A percentile compares a stretch with the other conserved stretches of the same genome.
phyloP scores from a whole-genome alignment of 2,329 filamentous ascomycete genomes.

The Fusarium sp. region DNA sequence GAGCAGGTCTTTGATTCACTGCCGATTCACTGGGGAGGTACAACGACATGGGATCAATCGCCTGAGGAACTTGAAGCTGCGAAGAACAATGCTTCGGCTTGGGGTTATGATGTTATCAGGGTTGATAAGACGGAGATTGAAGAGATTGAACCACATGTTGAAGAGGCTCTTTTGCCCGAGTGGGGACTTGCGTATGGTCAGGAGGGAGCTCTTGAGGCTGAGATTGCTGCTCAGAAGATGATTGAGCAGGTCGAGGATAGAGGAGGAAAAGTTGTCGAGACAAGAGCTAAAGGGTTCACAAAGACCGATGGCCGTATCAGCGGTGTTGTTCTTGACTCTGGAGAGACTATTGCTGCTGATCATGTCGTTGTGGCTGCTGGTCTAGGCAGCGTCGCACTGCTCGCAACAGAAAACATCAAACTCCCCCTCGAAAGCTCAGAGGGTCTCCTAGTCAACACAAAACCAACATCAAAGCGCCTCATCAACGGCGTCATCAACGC shows the following conservation, averaged over 20 bases:
- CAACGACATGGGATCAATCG: conserved; percentile 28
- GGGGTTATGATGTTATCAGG: conserved; percentile 16
- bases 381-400: conserved; percentile 19
- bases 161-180: conserved; percentile 15
- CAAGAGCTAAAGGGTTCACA: background rate
- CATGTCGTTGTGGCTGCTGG: conserved; percentile 32
- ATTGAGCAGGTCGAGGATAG: conserved; percentile 5
- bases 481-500: conserved; percentile 23
- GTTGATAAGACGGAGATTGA: conserved; percentile 3
- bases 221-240: conserved; percentile 22
- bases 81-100: conserved; percentile 7
- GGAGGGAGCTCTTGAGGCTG: conserved; percentile 32
- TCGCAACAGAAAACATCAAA: conserved; percentile 11
- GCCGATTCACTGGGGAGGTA: conserved; percentile 30
- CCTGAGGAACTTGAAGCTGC: conserved; percentile 2
- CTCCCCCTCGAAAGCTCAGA: conserved; percentile 11
- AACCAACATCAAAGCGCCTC: conserved; percentile 9
- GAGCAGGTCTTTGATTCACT: background rate
- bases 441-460: conserved; percentile 31
- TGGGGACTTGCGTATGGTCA: conserved; percentile 11
- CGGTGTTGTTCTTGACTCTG: conserved; percentile 19
- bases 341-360: conserved; percentile 4
- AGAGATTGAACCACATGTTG: conserved; percentile 6
- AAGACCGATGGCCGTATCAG: background rate
- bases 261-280: background rate